Percentiles rank a stretch among this genome's conserved stretches.
phyloP scores from a whole-genome alignment of 495 filamentous ascomycete genomes.

The Entonaema liquescens region DNA sequence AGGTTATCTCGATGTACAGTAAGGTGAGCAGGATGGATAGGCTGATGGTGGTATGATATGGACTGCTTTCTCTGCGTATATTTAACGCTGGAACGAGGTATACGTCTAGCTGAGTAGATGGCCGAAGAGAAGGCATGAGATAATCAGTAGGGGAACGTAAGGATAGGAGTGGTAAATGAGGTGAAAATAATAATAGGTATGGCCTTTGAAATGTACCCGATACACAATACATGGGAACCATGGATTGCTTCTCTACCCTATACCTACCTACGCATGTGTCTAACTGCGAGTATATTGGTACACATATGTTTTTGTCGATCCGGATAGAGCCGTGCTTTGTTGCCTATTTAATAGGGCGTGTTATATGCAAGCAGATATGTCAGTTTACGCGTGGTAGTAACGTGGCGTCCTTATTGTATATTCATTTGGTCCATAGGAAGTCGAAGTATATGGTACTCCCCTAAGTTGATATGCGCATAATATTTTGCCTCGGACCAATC shows the following conservation, averaged over 20 bases:
- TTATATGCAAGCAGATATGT: not conserved
- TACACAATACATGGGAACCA: too few relatives aligned
- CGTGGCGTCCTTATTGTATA: not conserved
- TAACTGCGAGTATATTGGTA: not conserved
- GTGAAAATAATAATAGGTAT: too few relatives aligned
- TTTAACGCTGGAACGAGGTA: not conserved
- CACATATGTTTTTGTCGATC: not conserved
- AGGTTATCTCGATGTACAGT: not conserved
- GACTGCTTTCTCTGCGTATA: not conserved
- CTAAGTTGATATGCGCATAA: not conserved
- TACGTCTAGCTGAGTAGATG: not conserved
- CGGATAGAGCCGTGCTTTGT: not conserved
- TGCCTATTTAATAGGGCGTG: not conserved
- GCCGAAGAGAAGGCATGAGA: too few relatives aligned
- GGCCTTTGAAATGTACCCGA: too few relatives aligned
- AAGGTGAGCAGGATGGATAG: not conserved
- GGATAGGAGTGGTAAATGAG: too few relatives aligned
- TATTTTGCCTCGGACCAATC: not conserved
- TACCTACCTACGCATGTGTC: too few relatives aligned
- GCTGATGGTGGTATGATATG: conserved; percentile 9
- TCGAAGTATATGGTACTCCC: too few relatives aligned
- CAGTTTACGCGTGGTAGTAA: not conserved
- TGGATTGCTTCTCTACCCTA: too few relatives aligned
- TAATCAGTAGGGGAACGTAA: not conserved
- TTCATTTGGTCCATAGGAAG: not conserved